Evolutionary conservation across 176 grass and related monocot species (phyloP).

Genomic region (Puya raimondii): DNA sequence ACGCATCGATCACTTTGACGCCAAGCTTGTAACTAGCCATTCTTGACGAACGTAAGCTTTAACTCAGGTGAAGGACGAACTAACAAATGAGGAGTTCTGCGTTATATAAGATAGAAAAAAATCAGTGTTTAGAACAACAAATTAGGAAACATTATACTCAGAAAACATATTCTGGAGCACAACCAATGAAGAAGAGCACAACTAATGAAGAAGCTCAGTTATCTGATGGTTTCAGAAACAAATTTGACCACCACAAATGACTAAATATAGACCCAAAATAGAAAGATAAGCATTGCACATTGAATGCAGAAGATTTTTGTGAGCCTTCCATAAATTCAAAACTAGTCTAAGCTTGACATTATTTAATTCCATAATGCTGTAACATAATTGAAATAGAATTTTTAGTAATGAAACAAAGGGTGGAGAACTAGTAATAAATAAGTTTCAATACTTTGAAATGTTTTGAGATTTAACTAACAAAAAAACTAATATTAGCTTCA

Average conservation of each 20-base stretch:
- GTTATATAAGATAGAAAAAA: not conserved
- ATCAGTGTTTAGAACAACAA: not conserved
- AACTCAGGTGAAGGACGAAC: not conserved
- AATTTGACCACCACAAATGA: not conserved
- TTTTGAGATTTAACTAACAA: no score
- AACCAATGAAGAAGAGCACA: not conserved
- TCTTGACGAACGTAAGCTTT: not conserved
- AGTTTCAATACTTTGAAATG: no score
- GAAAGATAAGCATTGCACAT: not conserved
- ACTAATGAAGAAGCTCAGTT: not conserved
- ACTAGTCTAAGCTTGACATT: not conserved
- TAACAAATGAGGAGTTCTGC: not conserved
- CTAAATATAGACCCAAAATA: not conserved
- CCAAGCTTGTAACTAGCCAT: slow-evolving; percentile 49
- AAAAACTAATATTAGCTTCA: not conserved
- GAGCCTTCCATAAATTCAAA: not conserved
- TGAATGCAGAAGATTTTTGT: not conserved
- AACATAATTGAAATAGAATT: not conserved
- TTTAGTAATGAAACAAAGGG: not conserved
- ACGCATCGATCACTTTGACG: slow-evolving; percentile 63
- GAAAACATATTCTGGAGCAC: not conserved
- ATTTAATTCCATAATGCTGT: not conserved
- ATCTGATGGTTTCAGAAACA: not conserved
- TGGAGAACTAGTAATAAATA: no score
- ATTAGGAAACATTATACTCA: not conserved